These are phyloP conservation scores for Striga asiatica DNA, from an alignment of 257 asterid genomes.

Conservation along the genomic window DNA sequence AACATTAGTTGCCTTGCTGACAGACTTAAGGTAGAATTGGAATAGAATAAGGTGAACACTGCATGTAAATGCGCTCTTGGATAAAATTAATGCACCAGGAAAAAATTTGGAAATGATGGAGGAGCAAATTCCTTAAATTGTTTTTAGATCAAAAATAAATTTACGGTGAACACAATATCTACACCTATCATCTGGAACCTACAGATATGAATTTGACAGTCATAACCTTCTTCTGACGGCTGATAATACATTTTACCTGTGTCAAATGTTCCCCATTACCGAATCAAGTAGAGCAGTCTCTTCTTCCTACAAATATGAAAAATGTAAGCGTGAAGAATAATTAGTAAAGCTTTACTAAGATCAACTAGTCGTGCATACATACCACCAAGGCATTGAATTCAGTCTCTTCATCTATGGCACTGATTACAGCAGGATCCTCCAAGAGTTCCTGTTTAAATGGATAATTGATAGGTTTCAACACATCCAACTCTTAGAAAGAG, in stretches of 20 bases:
- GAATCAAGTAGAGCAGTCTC: conserved; percentile 90
- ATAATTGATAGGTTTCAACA: too few relatives aligned
- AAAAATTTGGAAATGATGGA: neutral
- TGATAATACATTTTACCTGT: neutral
- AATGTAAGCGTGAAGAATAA: conserved; percentile 10
- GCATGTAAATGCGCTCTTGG: neutral
- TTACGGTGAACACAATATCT: conserved; percentile 17
- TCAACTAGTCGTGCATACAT: conserved; percentile 17
- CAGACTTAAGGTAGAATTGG: neutral
- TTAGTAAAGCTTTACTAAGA: neutral
- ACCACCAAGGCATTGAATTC: conserved; percentile 99
- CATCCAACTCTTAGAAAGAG: too few relatives aligned
- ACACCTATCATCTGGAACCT: conserved; percentile 23
- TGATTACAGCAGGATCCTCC: conserved; percentile 75
- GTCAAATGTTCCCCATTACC: conserved; percentile 58
- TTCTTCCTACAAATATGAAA: conserved; percentile 64
- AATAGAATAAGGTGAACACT: neutral
- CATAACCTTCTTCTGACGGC: conserved; percentile 10
- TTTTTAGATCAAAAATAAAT: neutral
- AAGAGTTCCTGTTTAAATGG: conserved; percentile 67
- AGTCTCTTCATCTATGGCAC: conserved; percentile 92
- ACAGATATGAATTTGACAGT: conserved; percentile 12
- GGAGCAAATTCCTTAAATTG: too few relatives aligned
- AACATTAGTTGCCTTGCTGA: too few relatives aligned
- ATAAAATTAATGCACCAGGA: neutral